These are phyloP conservation scores for Intubia oerlemansii DNA, from an alignment of 2,329 filamentous ascomycete species.

Conservation along the genomic window DNA sequence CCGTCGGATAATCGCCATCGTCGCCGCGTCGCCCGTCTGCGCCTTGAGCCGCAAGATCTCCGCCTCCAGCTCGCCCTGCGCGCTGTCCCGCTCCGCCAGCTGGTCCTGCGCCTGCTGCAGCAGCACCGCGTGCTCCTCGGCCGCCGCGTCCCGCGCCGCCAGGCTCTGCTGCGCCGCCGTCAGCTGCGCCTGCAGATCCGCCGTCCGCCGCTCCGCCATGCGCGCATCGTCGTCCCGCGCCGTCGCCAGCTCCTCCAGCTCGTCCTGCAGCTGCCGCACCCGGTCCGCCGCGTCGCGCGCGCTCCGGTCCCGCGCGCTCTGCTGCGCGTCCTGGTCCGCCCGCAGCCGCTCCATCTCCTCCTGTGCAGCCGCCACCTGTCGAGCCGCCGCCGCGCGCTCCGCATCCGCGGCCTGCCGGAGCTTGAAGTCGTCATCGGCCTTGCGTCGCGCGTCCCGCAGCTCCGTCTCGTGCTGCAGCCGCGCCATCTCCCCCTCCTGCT, in stretches of 20 bases:
- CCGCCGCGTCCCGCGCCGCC: conserved; percentile 38
- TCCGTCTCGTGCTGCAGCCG: conserved; percentile 66
- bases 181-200: conserved; percentile 31
- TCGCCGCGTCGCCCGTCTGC: conserved; percentile 70
- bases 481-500: conserved; percentile 70
- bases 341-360: conserved; percentile 30
- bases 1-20: conserved; percentile 62
- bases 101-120: conserved; percentile 43
- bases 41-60: conserved; percentile 71
- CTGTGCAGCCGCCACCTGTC: conserved; percentile 27
- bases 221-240: conserved; percentile 50
- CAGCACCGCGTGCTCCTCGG: conserved; percentile 29
- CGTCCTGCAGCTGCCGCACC: conserved; percentile 53
- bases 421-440: conserved; percentile 72
- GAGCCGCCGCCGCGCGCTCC: conserved; percentile 25
- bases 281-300: conserved; percentile 53
- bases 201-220: conserved; percentile 29
- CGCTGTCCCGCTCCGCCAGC: conserved; percentile 44
- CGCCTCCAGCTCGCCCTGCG: conserved; percentile 57
- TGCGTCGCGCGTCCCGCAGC: conserved; percentile 55
- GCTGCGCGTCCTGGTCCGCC: conserved; percentile 28
- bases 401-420: conserved; percentile 36
- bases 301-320: conserved; percentile 44
- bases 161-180: conserved; percentile 23
- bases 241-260: conserved; percentile 48